Base-by-base conservation (phyloP, 345 rosid genomes). In the Sisymbrium altissimum region DNA sequence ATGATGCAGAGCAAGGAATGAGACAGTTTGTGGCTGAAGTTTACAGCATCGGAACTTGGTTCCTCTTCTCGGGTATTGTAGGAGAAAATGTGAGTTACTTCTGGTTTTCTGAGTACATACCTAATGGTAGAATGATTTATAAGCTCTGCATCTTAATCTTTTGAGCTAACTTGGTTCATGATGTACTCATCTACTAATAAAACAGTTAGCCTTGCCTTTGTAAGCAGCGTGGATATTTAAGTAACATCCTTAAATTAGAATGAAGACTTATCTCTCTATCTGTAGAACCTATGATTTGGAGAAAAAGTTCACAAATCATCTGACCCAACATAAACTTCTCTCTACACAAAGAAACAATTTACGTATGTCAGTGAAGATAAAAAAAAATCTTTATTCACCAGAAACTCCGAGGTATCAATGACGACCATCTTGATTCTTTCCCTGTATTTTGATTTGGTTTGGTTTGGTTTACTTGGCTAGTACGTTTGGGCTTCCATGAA, bases 21-120 rank as follows among this genome's bases (percentile, higher is more conserved):
- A 79, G 72, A 75, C 80, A 83, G 29, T 85, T 81, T 54, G 81
- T 85, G 14, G 74, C 88, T 1, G 83, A 64, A 83, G 11, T 50
- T 72, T 85, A 36, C 58, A 78, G 50, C 88, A 85, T 25, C 65
- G 71, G 12, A 83, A 85, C 18, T 57, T 85, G 80, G 88, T 83
- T 33, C 77, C 72, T 21, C 84, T 82, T 63, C 79, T 75, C 0
- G 87, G 85, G 3, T 81, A 81, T 41, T 81, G 82, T 52, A 70
- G 85, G 53, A 72, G 83, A 36, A 81, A 27, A 55, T 72, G 80
- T 13, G 84, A 84, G 32, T 73, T 82, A 2, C 70, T 84, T 3
- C 19, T 84, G 29, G 85, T 82, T 0, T 84, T 75, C n/a, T 62
- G 82, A 82, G 29, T 80, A 61, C 58, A 80, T 80, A 85, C 73